Percentiles rank a stretch among this genome's conserved stretches.
phyloP scores from a whole-genome alignment of 495 filamentous ascomycete genomes.

The Viridothelium virens region DNA sequence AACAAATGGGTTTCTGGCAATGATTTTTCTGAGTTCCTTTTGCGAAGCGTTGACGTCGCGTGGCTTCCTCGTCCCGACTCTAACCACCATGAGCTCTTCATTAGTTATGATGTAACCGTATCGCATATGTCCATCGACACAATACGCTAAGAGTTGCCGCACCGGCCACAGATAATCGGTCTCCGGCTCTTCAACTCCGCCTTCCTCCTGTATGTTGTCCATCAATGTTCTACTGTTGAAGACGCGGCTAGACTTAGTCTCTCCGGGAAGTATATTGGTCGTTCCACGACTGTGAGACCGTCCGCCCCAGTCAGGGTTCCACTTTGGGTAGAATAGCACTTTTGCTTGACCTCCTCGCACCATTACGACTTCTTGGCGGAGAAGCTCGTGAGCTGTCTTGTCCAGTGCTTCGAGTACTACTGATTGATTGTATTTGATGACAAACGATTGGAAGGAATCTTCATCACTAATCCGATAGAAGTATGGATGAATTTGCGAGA shows the following conservation, averaged over 20 bases:
- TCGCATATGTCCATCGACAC: background rate
- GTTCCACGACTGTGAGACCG: background rate
- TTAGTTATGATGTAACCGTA: slow-evolving; percentile 8
- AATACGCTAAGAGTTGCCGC: background rate
- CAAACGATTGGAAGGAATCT: background rate
- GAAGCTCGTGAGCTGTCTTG: background rate
- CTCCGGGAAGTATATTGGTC: slow-evolving; percentile 3
- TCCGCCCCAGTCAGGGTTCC: background rate
- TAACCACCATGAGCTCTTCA: background rate
- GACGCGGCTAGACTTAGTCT: background rate
- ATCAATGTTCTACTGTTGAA: background rate
- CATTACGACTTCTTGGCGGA: background rate
- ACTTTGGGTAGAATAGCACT: background rate
- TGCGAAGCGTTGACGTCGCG: background rate
- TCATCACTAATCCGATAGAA: background rate
- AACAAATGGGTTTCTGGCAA: background rate
- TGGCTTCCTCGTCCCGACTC: background rate
- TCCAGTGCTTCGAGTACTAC: background rate
- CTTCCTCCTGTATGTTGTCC: background rate
- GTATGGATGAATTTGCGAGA: background rate
- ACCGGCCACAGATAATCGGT: background rate
- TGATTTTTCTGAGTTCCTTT: background rate
- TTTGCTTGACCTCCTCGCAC: background rate
- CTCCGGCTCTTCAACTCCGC: background rate
- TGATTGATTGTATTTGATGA: background rate